A percentile compares a stretch with the other conserved stretches of the same genome.
Conservation (phyloP, 805 yeast species). For the Ogataea pilisensis region DNA sequence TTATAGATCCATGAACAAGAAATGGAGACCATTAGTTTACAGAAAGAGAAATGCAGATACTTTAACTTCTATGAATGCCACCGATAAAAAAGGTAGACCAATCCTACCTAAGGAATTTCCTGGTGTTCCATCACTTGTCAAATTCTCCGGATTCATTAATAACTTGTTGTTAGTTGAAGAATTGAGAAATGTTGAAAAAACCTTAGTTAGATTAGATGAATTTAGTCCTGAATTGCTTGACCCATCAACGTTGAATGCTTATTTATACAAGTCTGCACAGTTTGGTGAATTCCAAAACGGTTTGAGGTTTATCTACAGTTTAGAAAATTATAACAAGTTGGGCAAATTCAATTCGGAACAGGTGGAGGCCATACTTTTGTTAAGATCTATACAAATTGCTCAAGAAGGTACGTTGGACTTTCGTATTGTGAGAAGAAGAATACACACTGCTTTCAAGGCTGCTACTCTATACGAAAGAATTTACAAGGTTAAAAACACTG, state of each 20-base stretch:
- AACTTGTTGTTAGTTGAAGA: constrained; percentile 22
- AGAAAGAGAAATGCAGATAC: constrained; percentile 20
- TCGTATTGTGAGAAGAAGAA: constrained; percentile 15
- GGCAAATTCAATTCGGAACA: constrained; percentile 16
- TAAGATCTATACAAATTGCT: constrained; percentile 21
- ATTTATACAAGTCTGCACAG: constrained; percentile 24
- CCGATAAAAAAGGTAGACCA: constrained; percentile 26
- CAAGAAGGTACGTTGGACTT: constrained; percentile 7
- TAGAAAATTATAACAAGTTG: constrained; percentile 12
- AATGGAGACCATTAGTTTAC: constrained; percentile 23
- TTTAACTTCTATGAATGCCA: constrained; percentile 18
- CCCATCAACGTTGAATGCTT: constrained; percentile 23
- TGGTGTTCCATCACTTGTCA: constrained; percentile 24
- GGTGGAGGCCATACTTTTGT: constrained; percentile 22
- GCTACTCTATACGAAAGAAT: not conserved
- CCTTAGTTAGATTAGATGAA: constrained; percentile 15
- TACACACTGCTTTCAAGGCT: constrained; percentile 11
- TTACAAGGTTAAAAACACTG: not conserved
- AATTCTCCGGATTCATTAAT: constrained; percentile 24
- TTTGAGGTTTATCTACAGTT: constrained; percentile 18
- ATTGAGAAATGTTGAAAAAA: constrained; percentile 14
- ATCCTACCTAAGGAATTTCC: constrained; percentile 21
- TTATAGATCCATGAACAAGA: constrained; percentile 19
- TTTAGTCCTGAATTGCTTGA: constrained; percentile 17
- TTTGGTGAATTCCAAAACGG: constrained; percentile 17